Evolutionary conservation across 2,329 filamentous ascomycete genomes (phyloP).

Genomic region (Xylaria sp.): DNA sequence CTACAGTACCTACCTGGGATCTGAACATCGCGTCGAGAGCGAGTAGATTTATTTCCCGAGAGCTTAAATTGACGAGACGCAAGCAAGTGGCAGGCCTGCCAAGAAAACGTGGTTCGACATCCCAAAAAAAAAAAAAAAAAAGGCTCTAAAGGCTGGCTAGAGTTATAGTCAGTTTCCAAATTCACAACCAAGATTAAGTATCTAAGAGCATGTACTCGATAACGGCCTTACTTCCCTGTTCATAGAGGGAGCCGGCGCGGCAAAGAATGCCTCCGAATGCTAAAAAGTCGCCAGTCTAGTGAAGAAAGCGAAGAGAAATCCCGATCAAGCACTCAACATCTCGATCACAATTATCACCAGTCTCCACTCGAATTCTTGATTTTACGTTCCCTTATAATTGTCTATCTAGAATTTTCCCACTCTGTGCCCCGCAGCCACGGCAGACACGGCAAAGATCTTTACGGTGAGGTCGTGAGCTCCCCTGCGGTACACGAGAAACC

Average conservation of each 20-base stretch:
- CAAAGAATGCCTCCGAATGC: slow-evolving; percentile 4
- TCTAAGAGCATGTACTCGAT: no score
- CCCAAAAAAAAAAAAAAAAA: no score
- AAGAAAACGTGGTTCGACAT: slow-evolving; percentile 33
- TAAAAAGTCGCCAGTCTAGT: neutral
- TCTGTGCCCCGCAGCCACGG: neutral
- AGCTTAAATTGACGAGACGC: slow-evolving; percentile 17
- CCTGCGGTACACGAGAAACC: slow-evolving; percentile 3
- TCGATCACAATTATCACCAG: slow-evolving; percentile 36
- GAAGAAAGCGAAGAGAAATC: slow-evolving; percentile 12
- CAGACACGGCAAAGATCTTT: no score
- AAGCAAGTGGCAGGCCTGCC: slow-evolving; percentile 5
- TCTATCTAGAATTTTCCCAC: slow-evolving; percentile 11
- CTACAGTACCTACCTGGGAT: neutral
- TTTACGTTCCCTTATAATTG: neutral
- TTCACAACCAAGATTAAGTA: no score
- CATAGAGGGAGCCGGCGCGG: neutral
- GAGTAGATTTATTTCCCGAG: slow-evolving; percentile 22
- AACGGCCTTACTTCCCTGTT: neutral
- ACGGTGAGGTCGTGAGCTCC: neutral
- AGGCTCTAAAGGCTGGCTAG: neutral
- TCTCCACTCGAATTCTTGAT: slow-evolving; percentile 22
- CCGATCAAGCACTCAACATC: slow-evolving; percentile 42
- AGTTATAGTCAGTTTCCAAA: no score
- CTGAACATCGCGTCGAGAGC: slow-evolving; percentile 5